Conservation (phyloP, 2,329 filamentous ascomycete genomes). For the Leptographium wingfieldii region DNA sequence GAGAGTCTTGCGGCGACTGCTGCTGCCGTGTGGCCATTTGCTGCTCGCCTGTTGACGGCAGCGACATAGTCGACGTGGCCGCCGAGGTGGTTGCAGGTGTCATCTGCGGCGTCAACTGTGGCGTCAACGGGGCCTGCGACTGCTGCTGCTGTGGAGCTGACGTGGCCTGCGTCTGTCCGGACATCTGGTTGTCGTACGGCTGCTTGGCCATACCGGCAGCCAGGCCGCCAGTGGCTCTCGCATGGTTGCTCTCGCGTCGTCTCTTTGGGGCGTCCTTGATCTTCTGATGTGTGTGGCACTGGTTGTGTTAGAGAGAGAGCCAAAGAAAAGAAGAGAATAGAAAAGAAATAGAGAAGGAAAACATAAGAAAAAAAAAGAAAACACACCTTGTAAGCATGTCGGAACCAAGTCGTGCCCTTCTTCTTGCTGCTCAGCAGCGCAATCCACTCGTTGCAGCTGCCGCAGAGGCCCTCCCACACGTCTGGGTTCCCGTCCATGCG, state of each 20-base stretch:
- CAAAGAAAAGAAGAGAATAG: not conserved
- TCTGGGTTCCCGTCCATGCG: slow-evolving; percentile 71
- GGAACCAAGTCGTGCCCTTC: slow-evolving; percentile 86
- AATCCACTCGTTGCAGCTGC: slow-evolving; percentile 70
- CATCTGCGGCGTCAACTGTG: slow-evolving; percentile 27
- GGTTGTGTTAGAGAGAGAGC: not conserved
- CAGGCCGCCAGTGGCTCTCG: slow-evolving; percentile 18
- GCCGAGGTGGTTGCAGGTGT: not conserved
- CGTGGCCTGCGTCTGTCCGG: not conserved
- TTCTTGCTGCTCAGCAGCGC: slow-evolving; percentile 75
- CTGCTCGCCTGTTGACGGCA: slow-evolving; percentile 13
- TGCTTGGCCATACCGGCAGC: not conserved
- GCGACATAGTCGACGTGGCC: slow-evolving; percentile 13
- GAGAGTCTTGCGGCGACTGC: slow-evolving; percentile 12
- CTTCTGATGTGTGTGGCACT: slow-evolving; percentile 62
- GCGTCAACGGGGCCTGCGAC: slow-evolving; percentile 21
- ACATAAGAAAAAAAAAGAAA: not conserved
- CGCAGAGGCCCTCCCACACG: slow-evolving; percentile 69
- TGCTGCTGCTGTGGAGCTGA: not conserved
- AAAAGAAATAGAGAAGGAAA: not conserved
- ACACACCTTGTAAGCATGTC: slow-evolving; percentile 72
- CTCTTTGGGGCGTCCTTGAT: slow-evolving; percentile 59
- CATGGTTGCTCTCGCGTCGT: slow-evolving; percentile 48
- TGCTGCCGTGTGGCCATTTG: slow-evolving; percentile 12
- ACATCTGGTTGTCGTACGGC: not conserved